Conservation (phyloP, 1,139 yeast genomes). For the Yamadazyma membranifaciens region DNA sequence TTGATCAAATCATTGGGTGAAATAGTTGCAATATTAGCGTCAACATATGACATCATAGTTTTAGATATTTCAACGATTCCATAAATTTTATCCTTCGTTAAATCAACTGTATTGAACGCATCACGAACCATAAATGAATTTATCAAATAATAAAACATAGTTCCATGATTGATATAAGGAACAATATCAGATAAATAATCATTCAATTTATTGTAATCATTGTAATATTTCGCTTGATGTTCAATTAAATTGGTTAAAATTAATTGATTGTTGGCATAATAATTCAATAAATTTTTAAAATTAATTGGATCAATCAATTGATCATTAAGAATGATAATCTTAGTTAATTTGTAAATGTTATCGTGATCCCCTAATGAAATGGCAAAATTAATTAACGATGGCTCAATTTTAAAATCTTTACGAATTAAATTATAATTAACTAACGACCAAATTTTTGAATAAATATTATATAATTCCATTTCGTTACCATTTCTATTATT, state of each 20-base stretch:
- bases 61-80: conserved; percentile 31
- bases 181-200: conserved; percentile 33
- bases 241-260: conserved; percentile 37
- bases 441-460: conserved; percentile 29
- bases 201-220: conserved; percentile 23
- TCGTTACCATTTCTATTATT: not conserved
- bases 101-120: conserved; percentile 27
- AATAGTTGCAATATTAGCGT: conserved; percentile 10
- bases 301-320: conserved; percentile 32
- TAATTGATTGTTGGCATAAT: conserved; percentile 33
- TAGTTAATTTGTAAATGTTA: conserved; percentile 35
- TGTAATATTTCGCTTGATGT: conserved; percentile 30
- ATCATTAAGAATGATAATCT: conserved; percentile 34
- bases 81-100: conserved; percentile 34
- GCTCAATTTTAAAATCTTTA: conserved; percentile 31
- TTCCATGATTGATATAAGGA: conserved; percentile 6
- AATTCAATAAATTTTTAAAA: conserved; percentile 31
- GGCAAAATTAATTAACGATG: conserved; percentile 29
- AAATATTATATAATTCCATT: conserved; percentile 6
- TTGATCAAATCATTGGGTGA: conserved; percentile 16
- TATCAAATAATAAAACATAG: conserved; percentile 14
- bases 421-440: conserved; percentile 38
- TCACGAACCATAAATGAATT: conserved; percentile 30
- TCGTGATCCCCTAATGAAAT: conserved; percentile 39
- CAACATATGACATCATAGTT: conserved; percentile 20